phyloP scores from a whole-genome alignment of 768 basidiomycete genomes.

The Gyrodon lividus region DNA sequence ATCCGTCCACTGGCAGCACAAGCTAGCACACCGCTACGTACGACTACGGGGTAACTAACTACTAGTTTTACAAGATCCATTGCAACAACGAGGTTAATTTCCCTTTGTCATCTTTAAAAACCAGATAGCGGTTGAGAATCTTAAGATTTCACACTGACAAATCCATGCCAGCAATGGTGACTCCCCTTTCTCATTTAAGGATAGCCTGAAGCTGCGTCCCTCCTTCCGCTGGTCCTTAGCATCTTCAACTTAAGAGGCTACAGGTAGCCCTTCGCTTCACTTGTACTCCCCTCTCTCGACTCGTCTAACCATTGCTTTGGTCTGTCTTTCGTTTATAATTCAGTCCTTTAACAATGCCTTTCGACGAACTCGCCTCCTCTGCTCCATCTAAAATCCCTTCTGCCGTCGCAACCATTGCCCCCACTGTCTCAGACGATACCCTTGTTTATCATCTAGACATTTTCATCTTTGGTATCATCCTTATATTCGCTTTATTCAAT shows the following conservation, averaged over 20 bases:
- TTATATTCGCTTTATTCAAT: conserved; percentile 39
- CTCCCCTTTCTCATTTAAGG: too few species aligned
- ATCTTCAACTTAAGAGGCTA: neutral
- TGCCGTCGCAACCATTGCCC: neutral
- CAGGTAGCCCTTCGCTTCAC: neutral
- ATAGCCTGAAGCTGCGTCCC: neutral
- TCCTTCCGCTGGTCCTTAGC: neutral
- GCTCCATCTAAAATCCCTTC: neutral
- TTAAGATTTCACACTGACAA: too few species aligned
- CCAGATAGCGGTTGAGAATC: too few species aligned
- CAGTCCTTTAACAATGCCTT: conserved; percentile 19
- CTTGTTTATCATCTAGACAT: conserved; percentile 40
- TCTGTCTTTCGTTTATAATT: conserved; percentile 5
- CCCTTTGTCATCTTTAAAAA: too few species aligned
- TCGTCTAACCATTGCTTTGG: too few species aligned
- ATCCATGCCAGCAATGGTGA: too few species aligned
- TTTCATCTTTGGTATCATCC: conserved; percentile 42
- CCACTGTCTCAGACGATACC: neutral
- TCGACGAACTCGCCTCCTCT: neutral
- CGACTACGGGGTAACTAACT: too few species aligned
- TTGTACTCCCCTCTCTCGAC: too few species aligned
- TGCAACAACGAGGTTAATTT: too few species aligned
- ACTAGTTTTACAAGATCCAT: too few species aligned
- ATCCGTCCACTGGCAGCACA: too few species aligned
- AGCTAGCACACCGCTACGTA: too few species aligned